These are phyloP conservation scores for Moricandia arvensis DNA, from an alignment of 345 rosid genomes.

Conservation along the genomic window DNA sequence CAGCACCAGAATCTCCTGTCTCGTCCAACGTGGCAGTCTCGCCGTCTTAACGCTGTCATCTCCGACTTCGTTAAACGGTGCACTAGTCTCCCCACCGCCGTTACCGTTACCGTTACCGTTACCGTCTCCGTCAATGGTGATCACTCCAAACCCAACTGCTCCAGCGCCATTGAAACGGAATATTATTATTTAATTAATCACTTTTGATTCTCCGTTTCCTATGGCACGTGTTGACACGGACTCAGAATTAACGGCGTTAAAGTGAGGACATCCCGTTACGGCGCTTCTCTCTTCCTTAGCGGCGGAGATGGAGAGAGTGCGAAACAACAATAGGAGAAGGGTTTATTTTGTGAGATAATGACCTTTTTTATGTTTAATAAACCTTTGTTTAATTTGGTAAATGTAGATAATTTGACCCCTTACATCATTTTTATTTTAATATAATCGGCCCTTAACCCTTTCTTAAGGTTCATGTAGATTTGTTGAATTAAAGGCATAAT, in stretches of 20 bases:
- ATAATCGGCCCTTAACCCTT: constrained; percentile 38
- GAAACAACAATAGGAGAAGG: constrained; percentile 14
- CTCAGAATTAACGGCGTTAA: constrained; percentile 49
- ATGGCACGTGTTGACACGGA: constrained; percentile 27
- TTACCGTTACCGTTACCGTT: constrained; percentile 29
- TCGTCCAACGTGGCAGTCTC: constrained; percentile 94
- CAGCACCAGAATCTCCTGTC: constrained; percentile 92
- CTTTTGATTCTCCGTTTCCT: background rate
- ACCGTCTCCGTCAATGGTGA: constrained; percentile 41
- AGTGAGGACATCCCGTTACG: constrained; percentile 47
- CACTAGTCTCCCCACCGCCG: constrained; percentile 46
- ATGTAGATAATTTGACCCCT: constrained; percentile 42
- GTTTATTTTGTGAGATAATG: constrained; percentile 20
- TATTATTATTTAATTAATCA: background rate
- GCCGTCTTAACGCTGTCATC: constrained; percentile 68
- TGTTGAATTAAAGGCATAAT: constrained; percentile 32
- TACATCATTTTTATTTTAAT: constrained; percentile 14
- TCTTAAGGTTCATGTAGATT: constrained; percentile 24
- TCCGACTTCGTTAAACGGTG: constrained; percentile 42
- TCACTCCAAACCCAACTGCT: constrained; percentile 46
- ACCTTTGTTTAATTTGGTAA: background rate
- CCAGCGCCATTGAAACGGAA: constrained; percentile 47
- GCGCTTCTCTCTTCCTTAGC: constrained; percentile 32
- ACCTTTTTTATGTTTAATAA: background rate
- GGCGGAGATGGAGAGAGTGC: constrained; percentile 7